Conservation (phyloP, 2,329 filamentous ascomycete species). For the Ceratocystiopsis brevicomis region DNA sequence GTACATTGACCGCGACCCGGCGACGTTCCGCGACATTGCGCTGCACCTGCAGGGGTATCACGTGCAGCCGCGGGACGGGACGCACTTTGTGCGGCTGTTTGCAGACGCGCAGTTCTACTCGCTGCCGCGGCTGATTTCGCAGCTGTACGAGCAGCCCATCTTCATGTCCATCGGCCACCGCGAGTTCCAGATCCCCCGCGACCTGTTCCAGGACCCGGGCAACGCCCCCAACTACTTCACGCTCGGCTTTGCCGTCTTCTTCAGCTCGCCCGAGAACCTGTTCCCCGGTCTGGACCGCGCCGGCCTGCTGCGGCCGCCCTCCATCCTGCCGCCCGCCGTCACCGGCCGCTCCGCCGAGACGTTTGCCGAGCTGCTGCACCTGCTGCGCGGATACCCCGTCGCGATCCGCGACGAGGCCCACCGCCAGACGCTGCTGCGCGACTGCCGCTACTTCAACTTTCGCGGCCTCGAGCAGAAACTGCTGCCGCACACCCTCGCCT, state of each 20-base stretch:
- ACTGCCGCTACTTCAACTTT: constrained; percentile 85
- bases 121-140: constrained; percentile 69
- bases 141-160: constrained; percentile 79
- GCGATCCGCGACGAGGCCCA: constrained; percentile 60
- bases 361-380: constrained; percentile 64
- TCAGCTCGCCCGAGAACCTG: constrained; percentile 57
- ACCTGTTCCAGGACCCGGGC: constrained; percentile 67
- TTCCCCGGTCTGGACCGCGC: constrained; percentile 72
- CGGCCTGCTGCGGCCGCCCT: constrained; percentile 66
- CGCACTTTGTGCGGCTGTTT: constrained; percentile 81
- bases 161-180: constrained; percentile 78
- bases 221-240: constrained; percentile 95
- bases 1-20: constrained; percentile 86
- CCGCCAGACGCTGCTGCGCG: constrained; percentile 56
- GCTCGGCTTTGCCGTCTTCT: constrained; percentile 75
- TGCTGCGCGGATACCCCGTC: constrained; percentile 69
- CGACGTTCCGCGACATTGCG: constrained; percentile 75
- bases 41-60: constrained; percentile 87
- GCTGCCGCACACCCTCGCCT: constrained; percentile 56
- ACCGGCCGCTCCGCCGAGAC: constrained; percentile 65
- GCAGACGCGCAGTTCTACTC: constrained; percentile 85
- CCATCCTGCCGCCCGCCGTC: constrained; percentile 65
- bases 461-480: constrained; percentile 79
- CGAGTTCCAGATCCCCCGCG: constrained; percentile 77
- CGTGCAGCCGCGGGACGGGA: constrained; percentile 59